Evolutionary conservation across 208 protist genomes (phyloP).

Genomic region (Porcisia deanei): DNA sequence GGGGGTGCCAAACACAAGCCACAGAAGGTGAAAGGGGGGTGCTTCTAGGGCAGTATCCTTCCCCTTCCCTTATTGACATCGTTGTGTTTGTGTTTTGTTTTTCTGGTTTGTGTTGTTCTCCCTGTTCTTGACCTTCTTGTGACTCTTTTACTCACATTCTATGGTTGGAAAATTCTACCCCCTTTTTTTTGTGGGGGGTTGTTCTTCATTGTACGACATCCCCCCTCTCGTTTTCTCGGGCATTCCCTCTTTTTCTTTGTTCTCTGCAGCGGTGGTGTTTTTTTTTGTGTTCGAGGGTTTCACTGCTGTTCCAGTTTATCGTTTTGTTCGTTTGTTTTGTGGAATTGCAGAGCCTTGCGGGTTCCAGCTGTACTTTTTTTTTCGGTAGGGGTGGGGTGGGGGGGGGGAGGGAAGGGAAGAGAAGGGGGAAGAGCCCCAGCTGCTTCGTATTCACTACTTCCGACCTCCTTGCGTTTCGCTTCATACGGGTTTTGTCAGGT

Average conservation of each 20-base stretch:
- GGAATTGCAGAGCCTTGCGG: too few relatives aligned
- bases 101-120: background rate
- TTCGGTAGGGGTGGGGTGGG: too few relatives aligned
- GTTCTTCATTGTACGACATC: background rate
- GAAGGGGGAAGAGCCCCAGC: background rate
- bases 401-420: too few relatives aligned
- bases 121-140: too few relatives aligned
- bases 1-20: constrained; percentile 11
- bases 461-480: background rate
- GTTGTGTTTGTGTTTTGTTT: background rate
- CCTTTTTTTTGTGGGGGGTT: background rate
- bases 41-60: constrained; percentile 22
- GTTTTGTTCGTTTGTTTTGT: too few relatives aligned
- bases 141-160: too few relatives aligned
- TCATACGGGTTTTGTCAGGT: background rate
- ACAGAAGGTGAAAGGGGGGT: constrained; percentile 41
- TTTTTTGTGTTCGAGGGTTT: too few relatives aligned
- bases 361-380: too few relatives aligned
- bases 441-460: background rate
- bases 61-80: background rate
- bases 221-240: background rate
- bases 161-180: too few relatives aligned
- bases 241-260: background rate
- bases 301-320: too few relatives aligned
- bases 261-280: too few relatives aligned